Conservation (phyloP, 768 basidiomycete genomes). For the Pilatotrama ljubarskyi region DNA sequence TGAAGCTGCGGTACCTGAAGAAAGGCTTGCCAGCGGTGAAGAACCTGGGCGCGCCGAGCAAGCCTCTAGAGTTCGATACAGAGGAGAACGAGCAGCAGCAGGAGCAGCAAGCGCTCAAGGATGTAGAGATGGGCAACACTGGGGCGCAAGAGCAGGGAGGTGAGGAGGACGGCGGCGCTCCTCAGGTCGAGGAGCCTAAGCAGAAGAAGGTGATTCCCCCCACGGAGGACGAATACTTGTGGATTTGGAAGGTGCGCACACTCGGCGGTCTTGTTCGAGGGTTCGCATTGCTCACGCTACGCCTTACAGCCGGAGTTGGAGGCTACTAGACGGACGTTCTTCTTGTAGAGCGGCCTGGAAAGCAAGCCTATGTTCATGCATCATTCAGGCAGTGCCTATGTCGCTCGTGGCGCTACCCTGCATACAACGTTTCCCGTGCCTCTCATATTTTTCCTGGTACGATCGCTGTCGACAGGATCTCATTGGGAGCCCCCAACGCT, state of each 20-base stretch:
- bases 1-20: constrained; percentile 87
- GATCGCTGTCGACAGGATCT: no score
- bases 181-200: constrained; percentile 15
- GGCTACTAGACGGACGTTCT: constrained; percentile 87
- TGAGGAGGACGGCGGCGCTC: constrained; percentile 25
- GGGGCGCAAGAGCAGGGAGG: constrained; percentile 36
- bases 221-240: constrained; percentile 76
- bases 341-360: constrained; percentile 50
- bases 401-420: no score
- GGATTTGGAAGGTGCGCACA: constrained; percentile 84
- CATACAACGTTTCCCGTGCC: no score
- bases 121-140: constrained; percentile 32
- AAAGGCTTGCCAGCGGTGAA: constrained; percentile 85
- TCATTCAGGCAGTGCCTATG: not conserved
- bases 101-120: constrained; percentile 9
- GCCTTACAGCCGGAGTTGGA: constrained; percentile 82
- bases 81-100: constrained; percentile 9
- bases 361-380: not conserved
- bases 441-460: no score
- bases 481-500: not conserved
- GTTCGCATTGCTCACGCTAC: constrained; percentile 12
- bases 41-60: constrained; percentile 62
- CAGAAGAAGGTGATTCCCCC: constrained; percentile 49
- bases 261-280: not conserved
- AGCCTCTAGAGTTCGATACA: constrained; percentile 54